A percentile compares a stretch with the other conserved stretches of the same genome.
Evolutionary conservation across 768 basidiomycete species (phyloP).

Genomic region (Termitomyces sp.): DNA sequence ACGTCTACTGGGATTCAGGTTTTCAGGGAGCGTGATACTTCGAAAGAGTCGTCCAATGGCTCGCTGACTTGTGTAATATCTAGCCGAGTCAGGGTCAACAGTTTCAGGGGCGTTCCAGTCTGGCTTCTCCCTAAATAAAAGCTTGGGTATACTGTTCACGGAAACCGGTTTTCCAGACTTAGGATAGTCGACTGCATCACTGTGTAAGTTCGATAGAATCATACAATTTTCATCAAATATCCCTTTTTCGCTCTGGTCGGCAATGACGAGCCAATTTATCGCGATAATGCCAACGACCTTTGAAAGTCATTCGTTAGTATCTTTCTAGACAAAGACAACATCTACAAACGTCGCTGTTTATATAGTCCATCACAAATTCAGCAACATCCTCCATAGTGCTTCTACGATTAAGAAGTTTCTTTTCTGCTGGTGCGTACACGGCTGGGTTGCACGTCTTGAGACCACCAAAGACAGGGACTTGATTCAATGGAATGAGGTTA

Average conservation of each 20-base stretch:
- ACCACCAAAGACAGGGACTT: constrained; percentile 29
- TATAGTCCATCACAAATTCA: constrained; percentile 66
- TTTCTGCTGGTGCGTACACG: constrained; percentile 40
- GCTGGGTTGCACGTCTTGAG: constrained; percentile 30
- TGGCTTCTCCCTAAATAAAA: constrained; percentile 33
- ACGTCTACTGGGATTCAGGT: constrained; percentile 6
- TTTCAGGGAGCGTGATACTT: constrained; percentile 44
- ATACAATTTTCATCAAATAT: constrained; percentile 51
- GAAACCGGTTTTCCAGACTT: constrained; percentile 47
- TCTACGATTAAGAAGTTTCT: constrained; percentile 36
- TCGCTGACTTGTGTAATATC: constrained; percentile 46
- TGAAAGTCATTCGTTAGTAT: not conserved
- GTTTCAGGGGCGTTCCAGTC: constrained; percentile 70
- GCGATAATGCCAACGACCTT: constrained; percentile 59
- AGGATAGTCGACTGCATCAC: constrained; percentile 62
- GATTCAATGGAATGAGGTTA: constrained; percentile 40
- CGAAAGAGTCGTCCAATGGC: constrained; percentile 63
- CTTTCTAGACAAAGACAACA: not conserved
- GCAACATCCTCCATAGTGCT: constrained; percentile 62
- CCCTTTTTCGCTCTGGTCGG: constrained; percentile 43
- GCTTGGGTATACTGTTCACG: constrained; percentile 33
- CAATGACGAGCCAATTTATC: constrained; percentile 58
- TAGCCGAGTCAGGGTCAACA: constrained; percentile 23
- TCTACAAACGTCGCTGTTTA: constrained; percentile 52
- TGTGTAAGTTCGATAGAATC: constrained; percentile 50